These are phyloP conservation scores for Phytophthora sp. DNA, from an alignment of 352 stramenopile species.

Conservation along the genomic window DNA sequence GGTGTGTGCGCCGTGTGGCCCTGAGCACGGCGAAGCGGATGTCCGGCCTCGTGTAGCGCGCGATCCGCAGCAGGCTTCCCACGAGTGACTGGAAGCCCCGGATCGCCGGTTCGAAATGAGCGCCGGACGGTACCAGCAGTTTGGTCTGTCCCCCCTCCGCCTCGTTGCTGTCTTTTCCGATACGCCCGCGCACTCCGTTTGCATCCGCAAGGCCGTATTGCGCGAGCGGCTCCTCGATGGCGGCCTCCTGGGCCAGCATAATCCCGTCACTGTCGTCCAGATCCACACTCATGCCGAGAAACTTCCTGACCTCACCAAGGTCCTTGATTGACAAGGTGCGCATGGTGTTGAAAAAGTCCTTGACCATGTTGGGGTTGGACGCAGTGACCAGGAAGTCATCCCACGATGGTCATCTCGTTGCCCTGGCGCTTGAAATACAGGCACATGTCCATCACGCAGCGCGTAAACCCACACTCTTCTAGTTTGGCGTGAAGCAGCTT, in stretches of 20 bases:
- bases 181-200: slow-evolving; percentile 21
- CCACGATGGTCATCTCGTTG: slow-evolving; percentile 6
- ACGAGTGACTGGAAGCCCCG: slow-evolving; percentile 40
- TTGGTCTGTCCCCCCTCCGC: neutral
- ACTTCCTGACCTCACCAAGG: slow-evolving; percentile 30
- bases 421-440: slow-evolving; percentile 7
- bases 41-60: slow-evolving; percentile 26
- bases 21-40: neutral
- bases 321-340: slow-evolving; percentile 32
- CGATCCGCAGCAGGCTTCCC: slow-evolving; percentile 37
- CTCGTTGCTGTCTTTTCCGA: too few relatives aligned
- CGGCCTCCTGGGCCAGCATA: slow-evolving; percentile 25
- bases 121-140: neutral
- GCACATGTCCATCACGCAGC: slow-evolving; percentile 11
- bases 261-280: neutral
- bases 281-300: slow-evolving; percentile 36
- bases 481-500: neutral
- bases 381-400: slow-evolving; percentile 39
- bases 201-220: slow-evolving; percentile 26
- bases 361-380: neutral
- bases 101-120: slow-evolving; percentile 13
- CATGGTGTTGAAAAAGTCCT: slow-evolving; percentile 17
- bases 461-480: neutral
- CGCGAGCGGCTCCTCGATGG: slow-evolving; percentile 30
- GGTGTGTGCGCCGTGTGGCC: neutral